A percentile compares a stretch with the other conserved stretches of the same genome.
phyloP scores from a whole-genome alignment of 352 stramenopile genomes.

The Phytophthora agathidicida region DNA sequence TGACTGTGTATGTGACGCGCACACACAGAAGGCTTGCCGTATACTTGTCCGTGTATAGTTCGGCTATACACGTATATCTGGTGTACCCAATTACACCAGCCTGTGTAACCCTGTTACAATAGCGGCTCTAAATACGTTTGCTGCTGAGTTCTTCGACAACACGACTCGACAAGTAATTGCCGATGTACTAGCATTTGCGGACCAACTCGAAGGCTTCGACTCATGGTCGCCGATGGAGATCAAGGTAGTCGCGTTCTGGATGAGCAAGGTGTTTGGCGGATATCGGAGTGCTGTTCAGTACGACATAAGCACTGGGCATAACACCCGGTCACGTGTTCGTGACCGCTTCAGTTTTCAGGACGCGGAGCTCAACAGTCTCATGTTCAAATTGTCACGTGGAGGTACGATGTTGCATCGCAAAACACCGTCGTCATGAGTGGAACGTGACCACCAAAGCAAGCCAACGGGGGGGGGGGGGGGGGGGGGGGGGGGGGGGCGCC shows the following conservation, averaged over 20 bases:
- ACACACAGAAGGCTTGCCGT: too few species aligned
- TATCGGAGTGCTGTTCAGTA: not conserved
- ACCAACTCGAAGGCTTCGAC: not conserved
- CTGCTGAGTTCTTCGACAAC: not conserved
- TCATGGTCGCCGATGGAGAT: not conserved
- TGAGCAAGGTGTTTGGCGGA: not conserved
- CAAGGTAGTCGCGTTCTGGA: conserved; percentile 1
- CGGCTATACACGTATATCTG: too few species aligned
- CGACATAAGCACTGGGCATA: not conserved
- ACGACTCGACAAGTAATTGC: not conserved
- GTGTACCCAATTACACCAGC: too few species aligned
- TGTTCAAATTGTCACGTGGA: too few species aligned
- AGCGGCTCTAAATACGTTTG: not conserved
- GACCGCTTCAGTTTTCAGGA: conserved; percentile 4
- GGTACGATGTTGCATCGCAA: too few species aligned
- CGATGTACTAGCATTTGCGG: not conserved
- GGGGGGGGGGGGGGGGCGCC: too few species aligned
- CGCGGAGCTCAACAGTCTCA: not conserved
- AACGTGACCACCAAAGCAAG: too few species aligned
- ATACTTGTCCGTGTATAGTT: too few species aligned
- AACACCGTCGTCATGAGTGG: too few species aligned
- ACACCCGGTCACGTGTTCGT: not conserved
- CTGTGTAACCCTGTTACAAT: too few species aligned
- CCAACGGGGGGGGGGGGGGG: too few species aligned
- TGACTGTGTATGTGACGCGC: too few species aligned